Conservation (phyloP, 1,284 basidiomycete genomes). For the Cryptococcus wingfieldii region DNA sequence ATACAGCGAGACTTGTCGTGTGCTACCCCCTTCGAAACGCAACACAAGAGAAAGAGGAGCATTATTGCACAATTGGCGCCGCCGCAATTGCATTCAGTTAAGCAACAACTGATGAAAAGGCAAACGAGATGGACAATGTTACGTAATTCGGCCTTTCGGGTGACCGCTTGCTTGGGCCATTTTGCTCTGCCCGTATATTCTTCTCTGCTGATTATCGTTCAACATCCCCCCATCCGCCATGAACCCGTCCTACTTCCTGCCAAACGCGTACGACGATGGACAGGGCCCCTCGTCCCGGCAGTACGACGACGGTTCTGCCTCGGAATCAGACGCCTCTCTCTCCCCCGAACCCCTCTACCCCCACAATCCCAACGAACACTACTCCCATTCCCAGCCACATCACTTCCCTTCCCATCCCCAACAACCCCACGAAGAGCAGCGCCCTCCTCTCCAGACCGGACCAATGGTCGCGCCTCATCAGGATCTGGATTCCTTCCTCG, state of each 20-base stretch:
- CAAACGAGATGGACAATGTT: no score
- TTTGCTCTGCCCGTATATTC: no score
- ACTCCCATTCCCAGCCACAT: constrained; percentile 1
- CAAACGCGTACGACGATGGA: background rate
- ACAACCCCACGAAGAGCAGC: background rate
- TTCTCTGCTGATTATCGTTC: background rate
- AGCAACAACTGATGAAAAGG: no score
- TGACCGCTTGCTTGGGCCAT: no score
- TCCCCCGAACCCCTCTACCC: background rate
- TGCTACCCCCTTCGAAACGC: no score
- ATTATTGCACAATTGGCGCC: no score
- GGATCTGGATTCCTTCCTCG: constrained; percentile 44
- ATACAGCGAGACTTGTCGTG: no score
- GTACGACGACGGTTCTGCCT: background rate
- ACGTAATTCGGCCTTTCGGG: no score
- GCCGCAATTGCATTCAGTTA: no score
- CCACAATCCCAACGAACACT: background rate
- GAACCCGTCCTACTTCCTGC: constrained; percentile 16
- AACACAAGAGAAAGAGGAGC: no score
- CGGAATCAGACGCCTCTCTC: background rate
- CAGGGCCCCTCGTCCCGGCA: background rate
- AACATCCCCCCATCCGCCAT: background rate
- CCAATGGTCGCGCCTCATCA: constrained; percentile 41
- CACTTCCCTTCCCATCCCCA: background rate
- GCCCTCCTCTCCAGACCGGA: constrained; percentile 8